Evolutionary conservation across 495 filamentous ascomycete species (phyloP).

Genomic region (Neurospora cerealis): DNA sequence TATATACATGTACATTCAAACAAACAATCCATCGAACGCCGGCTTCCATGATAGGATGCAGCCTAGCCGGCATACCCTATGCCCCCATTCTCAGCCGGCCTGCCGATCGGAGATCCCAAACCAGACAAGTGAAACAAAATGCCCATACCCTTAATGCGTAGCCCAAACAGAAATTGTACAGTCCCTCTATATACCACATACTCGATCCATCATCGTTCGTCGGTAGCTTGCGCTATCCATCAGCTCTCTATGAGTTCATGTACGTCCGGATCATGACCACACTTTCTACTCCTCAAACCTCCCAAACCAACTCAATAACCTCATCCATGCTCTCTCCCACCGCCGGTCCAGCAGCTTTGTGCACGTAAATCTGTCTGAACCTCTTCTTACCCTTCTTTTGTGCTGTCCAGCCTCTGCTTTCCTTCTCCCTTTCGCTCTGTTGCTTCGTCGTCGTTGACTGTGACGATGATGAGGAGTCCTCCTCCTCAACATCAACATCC

Average conservation of each 20-base stretch:
- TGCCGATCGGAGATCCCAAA: background rate
- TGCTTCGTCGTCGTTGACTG: background rate
- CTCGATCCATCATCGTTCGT: background rate
- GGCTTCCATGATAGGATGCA: background rate
- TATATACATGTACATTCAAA: background rate
- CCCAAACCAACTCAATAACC: conserved; percentile 26
- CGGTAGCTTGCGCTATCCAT: background rate
- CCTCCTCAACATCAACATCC: conserved; percentile 2
- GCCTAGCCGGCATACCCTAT: background rate
- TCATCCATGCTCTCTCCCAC: conserved; percentile 14
- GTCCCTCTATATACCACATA: background rate
- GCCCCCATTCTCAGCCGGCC: background rate
- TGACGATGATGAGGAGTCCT: background rate
- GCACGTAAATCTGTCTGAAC: conserved; percentile 22
- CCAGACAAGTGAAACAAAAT: background rate
- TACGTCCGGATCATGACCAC: background rate
- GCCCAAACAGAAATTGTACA: background rate
- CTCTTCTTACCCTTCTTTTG: background rate
- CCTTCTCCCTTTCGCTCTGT: background rate
- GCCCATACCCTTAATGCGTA: background rate
- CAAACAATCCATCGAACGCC: background rate
- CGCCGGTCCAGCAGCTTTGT: conserved; percentile 3
- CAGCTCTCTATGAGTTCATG: background rate
- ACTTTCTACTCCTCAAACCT: conserved; percentile 2
- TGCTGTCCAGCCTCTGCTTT: background rate